phyloP scores from a whole-genome alignment of 768 basidiomycete species.

The Russula brevipes region DNA sequence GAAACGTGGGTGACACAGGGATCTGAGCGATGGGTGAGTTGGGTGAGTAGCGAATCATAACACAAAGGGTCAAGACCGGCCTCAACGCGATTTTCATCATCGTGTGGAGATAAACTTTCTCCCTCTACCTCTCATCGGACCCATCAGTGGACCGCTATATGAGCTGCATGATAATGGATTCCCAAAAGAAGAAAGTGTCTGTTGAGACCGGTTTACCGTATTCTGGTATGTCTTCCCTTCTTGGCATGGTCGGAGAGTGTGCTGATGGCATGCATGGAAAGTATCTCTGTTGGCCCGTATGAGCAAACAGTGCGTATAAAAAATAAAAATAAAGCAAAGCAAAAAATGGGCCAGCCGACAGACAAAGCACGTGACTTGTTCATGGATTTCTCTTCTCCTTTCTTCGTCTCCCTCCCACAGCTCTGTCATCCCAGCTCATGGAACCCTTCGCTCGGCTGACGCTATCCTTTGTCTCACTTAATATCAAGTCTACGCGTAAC shows the following conservation, averaged over 20 bases:
- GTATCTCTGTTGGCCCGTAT: slow-evolving; percentile 55
- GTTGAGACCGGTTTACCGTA: slow-evolving; percentile 39
- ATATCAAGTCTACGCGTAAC: slow-evolving; percentile 56
- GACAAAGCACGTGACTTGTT: slow-evolving; percentile 65
- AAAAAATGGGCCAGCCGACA: slow-evolving; percentile 66
- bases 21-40: no score
- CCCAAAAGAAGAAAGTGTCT: slow-evolving; percentile 30
- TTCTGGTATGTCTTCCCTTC: slow-evolving; percentile 38
- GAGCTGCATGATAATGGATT: no score
- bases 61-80: no score
- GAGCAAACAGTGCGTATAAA: slow-evolving; percentile 71
- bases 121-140: no score
- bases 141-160: no score
- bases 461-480: slow-evolving; percentile 65
- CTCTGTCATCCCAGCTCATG: neutral
- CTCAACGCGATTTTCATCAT: no score
- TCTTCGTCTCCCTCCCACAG: neutral
- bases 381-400: slow-evolving; percentile 33
- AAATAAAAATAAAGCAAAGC: slow-evolving; percentile 41
- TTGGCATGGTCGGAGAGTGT: neutral
- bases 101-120: no score
- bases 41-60: no score
- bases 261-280: slow-evolving; percentile 30
- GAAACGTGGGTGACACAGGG: no score
- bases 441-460: slow-evolving; percentile 46